Evolutionary conservation across 179 eudicot genomes (phyloP), one percentile per base, ranked within the genome.

Genomic region (Beta lomatogona): DNA sequence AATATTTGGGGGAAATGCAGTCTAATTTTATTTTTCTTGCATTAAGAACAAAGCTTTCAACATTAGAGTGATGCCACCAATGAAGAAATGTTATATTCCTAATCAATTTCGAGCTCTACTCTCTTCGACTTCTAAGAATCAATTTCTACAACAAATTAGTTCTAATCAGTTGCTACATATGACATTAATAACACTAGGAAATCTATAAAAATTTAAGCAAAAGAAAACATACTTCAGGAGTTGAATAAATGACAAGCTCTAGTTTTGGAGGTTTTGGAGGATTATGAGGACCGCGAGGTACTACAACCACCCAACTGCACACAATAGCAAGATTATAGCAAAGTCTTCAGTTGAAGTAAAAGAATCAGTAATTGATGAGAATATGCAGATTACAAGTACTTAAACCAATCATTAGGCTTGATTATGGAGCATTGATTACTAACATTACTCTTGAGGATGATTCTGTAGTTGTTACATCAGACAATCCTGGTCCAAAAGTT

Each of bases 221-320:
- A 36, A 14, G 44, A 11, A 73, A 48, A 0, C 82, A 74, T 87
- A 92, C 98, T 97, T 92, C 91, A 25, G 81, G 18, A 79, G 87
- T 82, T 60, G 91, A 31, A 81, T 94, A 94, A 84, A 94, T 87
- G 44, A 91, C 94, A 71, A 94, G 93, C 89, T 94, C 98, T 83
- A 94, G 77, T 87, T 84, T 87, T 69, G 91, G 87, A 63, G 90
- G 92, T 77, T 74, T 88, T 10, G 85, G 72, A 31, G 87, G 90
- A 81, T 86, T 89, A 55, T 85, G 92, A 41, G 91, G 85, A 58
- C 93, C 91, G 73, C 92, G 84, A 67, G 98, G 98, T 74, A 93
- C 73, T 52, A 94, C 85, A 36, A 89, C 95, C 78, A 87, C 92
- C 97, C 95, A 94, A 65, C 97, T 94, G 91, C 87, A 86, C 28